Conservation (phyloP, 805 yeast species). For the Hanseniaspora occidentalis region DNA sequence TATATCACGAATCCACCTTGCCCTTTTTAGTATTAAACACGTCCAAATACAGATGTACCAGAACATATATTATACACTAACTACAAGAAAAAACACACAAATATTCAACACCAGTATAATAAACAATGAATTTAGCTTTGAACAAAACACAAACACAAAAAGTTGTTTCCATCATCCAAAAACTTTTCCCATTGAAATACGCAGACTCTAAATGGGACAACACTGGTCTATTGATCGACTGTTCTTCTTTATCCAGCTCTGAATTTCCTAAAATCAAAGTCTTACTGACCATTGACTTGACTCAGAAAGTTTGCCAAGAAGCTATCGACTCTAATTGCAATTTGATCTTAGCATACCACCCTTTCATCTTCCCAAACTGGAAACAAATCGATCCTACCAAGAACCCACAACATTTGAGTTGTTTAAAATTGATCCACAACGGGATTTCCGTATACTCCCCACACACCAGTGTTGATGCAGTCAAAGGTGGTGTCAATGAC, state of each 20-base stretch:
- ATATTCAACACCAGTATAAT: too few relatives aligned
- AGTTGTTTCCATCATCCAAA: conserved; percentile 45
- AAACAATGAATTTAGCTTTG: conserved; percentile 10
- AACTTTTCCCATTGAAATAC: conserved; percentile 62
- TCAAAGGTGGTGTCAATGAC: conserved; percentile 86
- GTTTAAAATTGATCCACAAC: conserved; percentile 56
- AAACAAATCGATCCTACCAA: conserved; percentile 47
- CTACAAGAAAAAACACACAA: too few relatives aligned
- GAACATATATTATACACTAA: too few relatives aligned
- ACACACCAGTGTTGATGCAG: conserved; percentile 93
- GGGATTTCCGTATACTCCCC: conserved; percentile 90
- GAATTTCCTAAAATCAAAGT: conserved; percentile 17
- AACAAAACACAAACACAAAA: conserved; percentile 27
- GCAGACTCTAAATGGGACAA: conserved; percentile 94
- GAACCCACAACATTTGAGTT: conserved; percentile 74
- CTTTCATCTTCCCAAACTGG: conserved; percentile 84
- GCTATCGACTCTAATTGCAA: conserved; percentile 47
- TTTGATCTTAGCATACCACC: conserved; percentile 79
- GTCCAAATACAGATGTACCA: too few relatives aligned
- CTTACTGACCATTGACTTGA: conserved; percentile 74
- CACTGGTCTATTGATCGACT: conserved; percentile 79
- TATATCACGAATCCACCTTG: too few relatives aligned
- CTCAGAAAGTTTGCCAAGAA: conserved; percentile 73
- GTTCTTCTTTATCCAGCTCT: conserved; percentile 26
- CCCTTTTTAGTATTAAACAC: too few relatives aligned